Percentiles rank a stretch among this genome's conserved stretches.
phyloP scores from a whole-genome alignment of 73 alveolate species.

The Stentor roeselii region DNA sequence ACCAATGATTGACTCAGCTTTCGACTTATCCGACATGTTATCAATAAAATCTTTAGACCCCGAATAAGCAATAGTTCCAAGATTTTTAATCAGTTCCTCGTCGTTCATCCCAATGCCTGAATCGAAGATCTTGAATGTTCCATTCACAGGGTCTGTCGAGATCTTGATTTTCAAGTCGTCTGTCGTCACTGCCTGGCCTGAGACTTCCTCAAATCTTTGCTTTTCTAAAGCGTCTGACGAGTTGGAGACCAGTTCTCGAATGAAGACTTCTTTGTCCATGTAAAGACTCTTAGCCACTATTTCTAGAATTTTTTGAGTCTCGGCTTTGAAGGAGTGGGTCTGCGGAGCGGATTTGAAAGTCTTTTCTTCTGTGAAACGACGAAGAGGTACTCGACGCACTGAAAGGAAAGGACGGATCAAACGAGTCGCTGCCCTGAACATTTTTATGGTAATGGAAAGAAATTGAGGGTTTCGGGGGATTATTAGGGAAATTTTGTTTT shows the following conservation, averaged over 20 bases:
- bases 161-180: slow-evolving; percentile 56
- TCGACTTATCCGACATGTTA: slow-evolving; percentile 32
- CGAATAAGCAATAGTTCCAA: slow-evolving; percentile 76
- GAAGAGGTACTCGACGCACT: background rate
- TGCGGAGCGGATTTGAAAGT: background rate
- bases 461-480: too few species aligned
- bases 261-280: slow-evolving; percentile 75
- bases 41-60: slow-evolving; percentile 63
- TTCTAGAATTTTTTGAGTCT: slow-evolving; percentile 70
- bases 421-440: background rate
- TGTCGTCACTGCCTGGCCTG: slow-evolving; percentile 24
- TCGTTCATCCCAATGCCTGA: slow-evolving; percentile 76
- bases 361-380: background rate
- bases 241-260: slow-evolving; percentile 71
- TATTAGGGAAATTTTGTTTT: too few species aligned
- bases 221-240: slow-evolving; percentile 80
- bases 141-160: slow-evolving; percentile 50
- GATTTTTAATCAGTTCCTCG: slow-evolving; percentile 61
- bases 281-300: slow-evolving; percentile 78
- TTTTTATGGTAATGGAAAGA: too few species aligned
- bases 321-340: slow-evolving; percentile 57
- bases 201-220: slow-evolving; percentile 52
- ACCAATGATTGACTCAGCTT: slow-evolving; percentile 67
- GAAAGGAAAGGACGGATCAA: background rate
- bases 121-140: slow-evolving; percentile 57